Conservation (phyloP, 176 grass and related monocot species). For the Urochloa ruziziensis region DNA sequence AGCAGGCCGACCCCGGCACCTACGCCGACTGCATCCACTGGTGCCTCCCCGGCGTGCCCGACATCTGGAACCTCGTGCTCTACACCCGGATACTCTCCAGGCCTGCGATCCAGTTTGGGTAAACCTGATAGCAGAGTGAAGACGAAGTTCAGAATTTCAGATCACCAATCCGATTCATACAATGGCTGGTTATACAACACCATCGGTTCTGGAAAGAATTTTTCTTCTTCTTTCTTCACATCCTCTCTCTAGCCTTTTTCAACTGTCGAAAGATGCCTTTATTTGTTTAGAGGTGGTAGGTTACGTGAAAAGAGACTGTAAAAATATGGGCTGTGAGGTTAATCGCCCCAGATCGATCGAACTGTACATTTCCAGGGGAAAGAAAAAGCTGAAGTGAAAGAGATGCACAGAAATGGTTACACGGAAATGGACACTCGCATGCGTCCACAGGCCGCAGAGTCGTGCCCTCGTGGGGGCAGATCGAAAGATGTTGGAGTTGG, state of each 20-base stretch:
- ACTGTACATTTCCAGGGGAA: slow-evolving; percentile 39
- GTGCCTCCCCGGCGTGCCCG: slow-evolving; percentile 93
- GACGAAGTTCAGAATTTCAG: not conserved
- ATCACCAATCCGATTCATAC: not conserved
- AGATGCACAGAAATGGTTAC: slow-evolving; percentile 28
- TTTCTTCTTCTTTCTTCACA: slow-evolving; percentile 13
- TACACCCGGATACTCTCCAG: slow-evolving; percentile 80
- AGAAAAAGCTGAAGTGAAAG: slow-evolving; percentile 9
- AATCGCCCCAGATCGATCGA: slow-evolving; percentile 4
- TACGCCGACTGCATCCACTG: slow-evolving; percentile 98
- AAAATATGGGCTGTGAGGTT: slow-evolving; percentile 2
- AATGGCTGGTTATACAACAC: not conserved
- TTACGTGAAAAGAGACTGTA: slow-evolving; percentile 33
- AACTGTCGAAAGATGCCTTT: slow-evolving; percentile 22
- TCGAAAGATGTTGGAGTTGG: not conserved
- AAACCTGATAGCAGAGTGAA: not conserved
- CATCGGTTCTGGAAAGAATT: not conserved
- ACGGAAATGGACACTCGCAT: slow-evolving; percentile 13
- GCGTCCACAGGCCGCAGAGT: slow-evolving; percentile 5
- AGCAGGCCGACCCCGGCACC: slow-evolving; percentile 70
- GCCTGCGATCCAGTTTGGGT: not conserved
- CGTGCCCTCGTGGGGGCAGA: slow-evolving; percentile 2
- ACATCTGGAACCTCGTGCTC: slow-evolving; percentile 81
- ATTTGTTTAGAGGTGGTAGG: slow-evolving; percentile 27
- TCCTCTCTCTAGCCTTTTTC: slow-evolving; percentile 37